These are phyloP conservation scores for Desmodesmus armatus DNA, from an alignment of 139 green algal genomes.

Conservation along the genomic window DNA sequence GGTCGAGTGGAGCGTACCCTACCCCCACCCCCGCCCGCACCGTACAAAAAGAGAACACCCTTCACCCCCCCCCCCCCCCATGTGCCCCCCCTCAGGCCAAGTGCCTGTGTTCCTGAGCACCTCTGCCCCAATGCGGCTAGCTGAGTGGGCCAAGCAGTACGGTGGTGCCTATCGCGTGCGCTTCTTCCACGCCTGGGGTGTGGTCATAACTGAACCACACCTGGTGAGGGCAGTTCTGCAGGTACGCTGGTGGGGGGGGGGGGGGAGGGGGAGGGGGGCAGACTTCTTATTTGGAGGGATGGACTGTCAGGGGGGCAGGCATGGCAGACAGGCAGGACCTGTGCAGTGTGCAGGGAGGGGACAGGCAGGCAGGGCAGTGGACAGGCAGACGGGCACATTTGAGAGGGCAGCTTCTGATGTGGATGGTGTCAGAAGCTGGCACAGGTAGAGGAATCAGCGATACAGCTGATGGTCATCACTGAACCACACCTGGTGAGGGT, in stretches of 20 bases:
- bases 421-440: too few species aligned
- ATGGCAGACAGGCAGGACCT: too few species aligned
- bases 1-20: background rate
- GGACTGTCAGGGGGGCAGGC: too few species aligned
- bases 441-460: too few species aligned
- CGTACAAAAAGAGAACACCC: too few species aligned
- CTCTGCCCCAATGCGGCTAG: background rate
- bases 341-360: background rate
- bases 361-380: too few species aligned
- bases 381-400: too few species aligned
- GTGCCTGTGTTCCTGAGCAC: background rate
- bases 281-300: background rate
- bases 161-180: slow-evolving; percentile 2
- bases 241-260: background rate
- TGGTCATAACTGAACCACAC: slow-evolving; percentile 21
- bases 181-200: background rate
- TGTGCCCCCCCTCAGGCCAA: background rate
- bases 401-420: too few species aligned
- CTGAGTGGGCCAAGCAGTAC: background rate
- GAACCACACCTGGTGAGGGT: slow-evolving; percentile 18
- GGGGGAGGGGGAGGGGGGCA: background rate
- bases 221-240: slow-evolving; percentile 28
- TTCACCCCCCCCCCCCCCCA: background rate
- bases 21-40: too few species aligned
- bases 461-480: slow-evolving; percentile 26